These are phyloP conservation scores for Cladobotryum protrusum DNA, from an alignment of 2,329 filamentous ascomycete genomes.

Conservation along the genomic window DNA sequence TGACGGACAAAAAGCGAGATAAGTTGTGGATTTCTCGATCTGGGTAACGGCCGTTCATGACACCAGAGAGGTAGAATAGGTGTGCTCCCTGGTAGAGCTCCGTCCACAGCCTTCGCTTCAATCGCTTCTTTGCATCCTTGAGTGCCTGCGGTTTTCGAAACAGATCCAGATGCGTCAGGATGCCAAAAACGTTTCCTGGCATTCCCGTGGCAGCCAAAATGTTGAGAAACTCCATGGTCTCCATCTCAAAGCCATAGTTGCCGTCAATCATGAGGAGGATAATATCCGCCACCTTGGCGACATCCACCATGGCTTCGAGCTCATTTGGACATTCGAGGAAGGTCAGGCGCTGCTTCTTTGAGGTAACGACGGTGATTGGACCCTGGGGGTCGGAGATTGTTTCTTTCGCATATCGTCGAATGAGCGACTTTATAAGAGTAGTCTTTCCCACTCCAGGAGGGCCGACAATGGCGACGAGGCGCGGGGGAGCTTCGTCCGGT, in stretches of 20 bases:
- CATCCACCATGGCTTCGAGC: conserved; percentile 91
- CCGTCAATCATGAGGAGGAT: conserved; percentile 97
- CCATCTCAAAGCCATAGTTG: conserved; percentile 99
- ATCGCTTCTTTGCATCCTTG: conserved; percentile 88
- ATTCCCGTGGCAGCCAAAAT: conserved; percentile 90
- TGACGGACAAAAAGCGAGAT: conserved; percentile 90
- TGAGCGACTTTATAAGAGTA: conserved; percentile 87
- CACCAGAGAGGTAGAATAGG: conserved; percentile 91
- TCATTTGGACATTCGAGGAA: conserved; percentile 98
- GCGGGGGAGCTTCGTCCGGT: conserved; percentile 88
- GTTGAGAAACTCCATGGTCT: conserved; percentile 99
- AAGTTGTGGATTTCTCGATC: conserved; percentile 95
- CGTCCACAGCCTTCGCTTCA: conserved; percentile 95
- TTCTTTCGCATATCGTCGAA: conserved; percentile 93
- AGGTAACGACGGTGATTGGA: conserved; percentile 92
- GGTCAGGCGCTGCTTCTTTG: conserved; percentile 88
- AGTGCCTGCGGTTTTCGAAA: conserved; percentile 91
- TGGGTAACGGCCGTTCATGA: conserved; percentile 93
- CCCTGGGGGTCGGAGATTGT: conserved; percentile 84
- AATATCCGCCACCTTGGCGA: conserved; percentile 96
- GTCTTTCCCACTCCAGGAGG: conserved; percentile 95
- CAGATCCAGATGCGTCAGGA: conserved; percentile 90
- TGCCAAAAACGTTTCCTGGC: conserved; percentile 97
- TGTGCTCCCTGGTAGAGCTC: conserved; percentile 96
- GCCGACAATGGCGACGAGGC: conserved; percentile 89